Conservation (phyloP, 1,284 basidiomycete genomes). For the Chondrostereum purpureum region DNA sequence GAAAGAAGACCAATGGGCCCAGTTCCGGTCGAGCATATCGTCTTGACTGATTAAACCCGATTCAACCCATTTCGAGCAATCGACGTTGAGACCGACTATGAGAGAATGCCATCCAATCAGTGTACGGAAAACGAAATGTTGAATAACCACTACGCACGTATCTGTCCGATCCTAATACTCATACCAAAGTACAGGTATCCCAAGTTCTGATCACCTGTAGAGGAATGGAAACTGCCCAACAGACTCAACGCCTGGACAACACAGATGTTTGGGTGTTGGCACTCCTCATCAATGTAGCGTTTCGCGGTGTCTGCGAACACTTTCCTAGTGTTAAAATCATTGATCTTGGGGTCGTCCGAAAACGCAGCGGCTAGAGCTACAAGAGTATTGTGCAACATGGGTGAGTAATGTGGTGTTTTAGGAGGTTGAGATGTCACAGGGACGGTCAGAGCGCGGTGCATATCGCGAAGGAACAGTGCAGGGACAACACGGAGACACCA, state of each 20-base stretch:
- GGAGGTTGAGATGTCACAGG: slow-evolving; percentile 37
- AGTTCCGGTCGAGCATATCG: slow-evolving; percentile 47
- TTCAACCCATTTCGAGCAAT: slow-evolving; percentile 49
- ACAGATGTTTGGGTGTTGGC: slow-evolving; percentile 50
- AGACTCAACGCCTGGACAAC: slow-evolving; percentile 50
- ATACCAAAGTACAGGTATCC: slow-evolving; percentile 55
- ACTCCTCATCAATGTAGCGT: slow-evolving; percentile 49
- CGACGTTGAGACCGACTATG: slow-evolving; percentile 50
- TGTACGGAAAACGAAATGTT: slow-evolving; percentile 4
- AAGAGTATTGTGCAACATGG: slow-evolving; percentile 63
- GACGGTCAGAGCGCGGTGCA: slow-evolving; percentile 42
- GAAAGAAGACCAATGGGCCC: slow-evolving; percentile 50
- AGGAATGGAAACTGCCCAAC: slow-evolving; percentile 50
- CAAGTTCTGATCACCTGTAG: slow-evolving; percentile 46
- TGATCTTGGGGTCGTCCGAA: slow-evolving; percentile 45
- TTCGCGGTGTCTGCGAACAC: slow-evolving; percentile 49
- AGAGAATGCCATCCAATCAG: neutral
- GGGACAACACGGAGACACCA: slow-evolving; percentile 48
- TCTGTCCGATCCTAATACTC: slow-evolving; percentile 23
- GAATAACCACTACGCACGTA: slow-evolving; percentile 13
- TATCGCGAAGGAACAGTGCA: slow-evolving; percentile 48
- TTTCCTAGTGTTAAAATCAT: slow-evolving; percentile 36
- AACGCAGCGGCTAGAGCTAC: slow-evolving; percentile 53
- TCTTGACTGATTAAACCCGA: slow-evolving; percentile 39
- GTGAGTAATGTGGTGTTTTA: slow-evolving; percentile 56